Evolutionary conservation across 2,329 filamentous ascomycete species (phyloP).

Genomic region (Diaporthe sp.): DNA sequence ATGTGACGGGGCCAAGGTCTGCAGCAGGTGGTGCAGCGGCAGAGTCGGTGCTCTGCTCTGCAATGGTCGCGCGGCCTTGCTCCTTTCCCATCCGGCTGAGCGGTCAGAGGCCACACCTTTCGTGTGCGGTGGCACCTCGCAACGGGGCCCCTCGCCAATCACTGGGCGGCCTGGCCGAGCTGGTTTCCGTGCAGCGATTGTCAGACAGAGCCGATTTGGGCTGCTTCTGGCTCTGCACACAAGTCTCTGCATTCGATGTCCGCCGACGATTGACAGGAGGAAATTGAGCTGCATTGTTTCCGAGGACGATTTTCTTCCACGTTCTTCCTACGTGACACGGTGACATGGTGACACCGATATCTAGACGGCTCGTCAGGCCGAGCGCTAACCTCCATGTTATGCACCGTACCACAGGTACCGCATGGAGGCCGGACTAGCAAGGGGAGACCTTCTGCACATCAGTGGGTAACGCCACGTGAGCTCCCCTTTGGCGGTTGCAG

Average conservation of each 20-base stretch:
- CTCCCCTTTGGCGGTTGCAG: slow-evolving; percentile 36
- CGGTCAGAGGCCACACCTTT: slow-evolving; percentile 37
- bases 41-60: slow-evolving; percentile 3
- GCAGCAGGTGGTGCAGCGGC: slow-evolving; percentile 29
- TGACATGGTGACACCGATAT: slow-evolving; percentile 19
- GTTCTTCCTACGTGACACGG: slow-evolving; percentile 10
- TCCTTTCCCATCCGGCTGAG: slow-evolving; percentile 33
- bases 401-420: slow-evolving; percentile 29
- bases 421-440: slow-evolving; percentile 35
- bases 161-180: slow-evolving; percentile 34
- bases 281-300: not conserved
- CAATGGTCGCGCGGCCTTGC: slow-evolving; percentile 11
- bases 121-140: slow-evolving; percentile 38
- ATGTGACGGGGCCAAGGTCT: slow-evolving; percentile 37
- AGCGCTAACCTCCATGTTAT: slow-evolving; percentile 33
- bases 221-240: slow-evolving; percentile 15
- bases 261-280: not conserved
- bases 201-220: slow-evolving; percentile 35
- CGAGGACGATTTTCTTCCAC: not conserved
- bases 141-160: slow-evolving; percentile 35
- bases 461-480: slow-evolving; percentile 41
- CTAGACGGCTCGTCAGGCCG: slow-evolving; percentile 28
- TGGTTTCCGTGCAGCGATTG: slow-evolving; percentile 35
- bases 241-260: not conserved
- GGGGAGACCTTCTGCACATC: slow-evolving; percentile 36